phyloP scores from a whole-genome alignment of 495 filamentous ascomycete species.

The Lophium mytilinum region DNA sequence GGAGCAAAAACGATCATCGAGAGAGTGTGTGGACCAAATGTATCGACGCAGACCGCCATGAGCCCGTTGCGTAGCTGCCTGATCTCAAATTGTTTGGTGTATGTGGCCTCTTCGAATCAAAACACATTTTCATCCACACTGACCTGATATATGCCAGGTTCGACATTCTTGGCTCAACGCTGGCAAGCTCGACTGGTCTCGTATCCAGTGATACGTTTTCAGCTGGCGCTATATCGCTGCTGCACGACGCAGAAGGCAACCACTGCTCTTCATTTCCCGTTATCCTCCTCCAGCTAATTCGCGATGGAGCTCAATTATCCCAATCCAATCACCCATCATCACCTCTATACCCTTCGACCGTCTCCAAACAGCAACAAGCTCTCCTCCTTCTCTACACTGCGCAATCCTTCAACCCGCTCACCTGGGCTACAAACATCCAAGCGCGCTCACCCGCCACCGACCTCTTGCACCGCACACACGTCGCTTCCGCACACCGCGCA shows the following conservation, averaged over 20 bases:
- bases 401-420: slow-evolving; percentile 8
- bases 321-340: background rate
- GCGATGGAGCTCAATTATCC: slow-evolving; percentile 14
- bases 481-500: slow-evolving; percentile 19
- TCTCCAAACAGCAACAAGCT: slow-evolving; percentile 8
- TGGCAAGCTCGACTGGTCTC: slow-evolving; percentile 1
- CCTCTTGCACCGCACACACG: slow-evolving; percentile 10
- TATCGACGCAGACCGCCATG: too few species aligned
- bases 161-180: slow-evolving; percentile 18
- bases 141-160: slow-evolving; percentile 4
- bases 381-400: background rate
- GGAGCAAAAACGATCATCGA: slow-evolving; percentile 15
- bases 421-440: slow-evolving; percentile 7
- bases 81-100: slow-evolving; percentile 20
- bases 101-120: background rate
- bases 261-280: slow-evolving; percentile 21
- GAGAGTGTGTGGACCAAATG: too few species aligned
- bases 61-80: slow-evolving; percentile 11
- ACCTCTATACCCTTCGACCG: background rate
- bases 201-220: slow-evolving; percentile 7
- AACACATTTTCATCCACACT: background rate
- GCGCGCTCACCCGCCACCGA: slow-evolving; percentile 11
- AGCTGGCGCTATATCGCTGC: slow-evolving; percentile 7
- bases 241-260: slow-evolving; percentile 20
- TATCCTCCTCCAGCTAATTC: slow-evolving; percentile 18